Base-by-base conservation (phyloP, 148 eudicot genomes). In the Silene uniflora region DNA sequence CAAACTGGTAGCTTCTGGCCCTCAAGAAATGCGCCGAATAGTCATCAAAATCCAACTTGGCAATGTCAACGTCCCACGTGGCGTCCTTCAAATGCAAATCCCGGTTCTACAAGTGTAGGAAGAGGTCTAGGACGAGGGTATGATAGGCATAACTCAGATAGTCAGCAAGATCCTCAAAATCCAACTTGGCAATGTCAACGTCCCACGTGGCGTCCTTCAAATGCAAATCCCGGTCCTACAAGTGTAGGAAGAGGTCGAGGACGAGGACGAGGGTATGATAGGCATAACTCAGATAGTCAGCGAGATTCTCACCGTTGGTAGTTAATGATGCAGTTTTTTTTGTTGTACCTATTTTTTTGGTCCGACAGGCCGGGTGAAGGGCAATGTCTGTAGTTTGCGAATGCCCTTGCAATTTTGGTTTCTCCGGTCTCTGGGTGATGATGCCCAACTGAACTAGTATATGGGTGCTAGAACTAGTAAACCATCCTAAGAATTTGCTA, bases 51-150 rank as follows among this genome's bases (percentile, higher is more conserved):
- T 23, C 18, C 44, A 13, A 22, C 81, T 1, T 42, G 23, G 39
- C 49, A 9, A 25, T 35, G 1, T 62, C 72, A 66, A 22, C 25
- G 70, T 58, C 19, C 67, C 4, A 52, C 76, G 0, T 78, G 81
- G 76, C 76, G 49, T 47, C n/a, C 63, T 61, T 71, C 80, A 27
- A 9, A 47, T 27, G n/a, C 71, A 59, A 35, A 44, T 5, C 71
- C 55, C 62, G 23, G 70, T 61, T 35, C 16, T 39, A 12, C 65
- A 24, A 21, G 32, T 52, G 44, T 3, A n/a, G 63, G 76, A 9
- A 21, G 80, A 32, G 80, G 80, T 13, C 67, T 73, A 72, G 72
- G 81, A 32, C 32, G 76, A 58, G 81, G 60, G 24, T 61, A 29
- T 78, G 27, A 78, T 39, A 54, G 0, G 66, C 32, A 22, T 46